A percentile compares a stretch with the other conserved stretches of the same genome.
phyloP scores from a whole-genome alignment of 768 basidiomycete species.

The Trichaptum fuscoviolaceum region DNA sequence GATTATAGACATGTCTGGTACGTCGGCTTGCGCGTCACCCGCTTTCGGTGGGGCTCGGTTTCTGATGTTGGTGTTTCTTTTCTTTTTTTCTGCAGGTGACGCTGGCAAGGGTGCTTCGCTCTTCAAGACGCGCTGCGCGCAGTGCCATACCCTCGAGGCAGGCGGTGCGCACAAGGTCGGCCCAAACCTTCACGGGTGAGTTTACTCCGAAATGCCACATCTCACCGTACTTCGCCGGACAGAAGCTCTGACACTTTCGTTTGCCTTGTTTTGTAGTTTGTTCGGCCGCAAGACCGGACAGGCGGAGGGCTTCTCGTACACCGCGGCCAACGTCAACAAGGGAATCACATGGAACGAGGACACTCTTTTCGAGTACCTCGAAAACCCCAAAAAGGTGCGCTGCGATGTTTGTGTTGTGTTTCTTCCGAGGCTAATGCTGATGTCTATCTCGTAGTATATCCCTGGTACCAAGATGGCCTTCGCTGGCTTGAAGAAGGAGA shows the following conservation, averaged over 20 bases:
- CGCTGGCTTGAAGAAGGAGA: slow-evolving; percentile 97
- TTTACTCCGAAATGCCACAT: slow-evolving; percentile 9
- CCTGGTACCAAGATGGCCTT: slow-evolving; percentile 99
- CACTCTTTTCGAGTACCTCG: slow-evolving; percentile 93
- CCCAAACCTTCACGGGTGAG: slow-evolving; percentile 91
- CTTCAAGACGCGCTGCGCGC: slow-evolving; percentile 94
- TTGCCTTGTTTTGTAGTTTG: slow-evolving; percentile 38
- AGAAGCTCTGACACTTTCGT: slow-evolving; percentile 6
- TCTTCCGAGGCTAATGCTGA: slow-evolving; percentile 9
- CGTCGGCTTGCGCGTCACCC: background rate
- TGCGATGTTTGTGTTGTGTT: slow-evolving; percentile 1
- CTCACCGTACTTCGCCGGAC: slow-evolving; percentile 1
- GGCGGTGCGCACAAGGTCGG: slow-evolving; percentile 86
- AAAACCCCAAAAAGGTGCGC: slow-evolving; percentile 94
- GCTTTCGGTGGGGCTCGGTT: background rate
- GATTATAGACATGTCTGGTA: background rate
- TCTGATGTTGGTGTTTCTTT: background rate
- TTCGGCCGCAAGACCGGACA: slow-evolving; percentile 87
- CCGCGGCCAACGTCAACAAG: slow-evolving; percentile 94
- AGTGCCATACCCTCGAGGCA: slow-evolving; percentile 85
- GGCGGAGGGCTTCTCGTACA: slow-evolving; percentile 84
- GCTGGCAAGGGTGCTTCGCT: slow-evolving; percentile 84
- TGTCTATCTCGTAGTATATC: slow-evolving; percentile 59
- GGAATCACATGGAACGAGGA: slow-evolving; percentile 79
- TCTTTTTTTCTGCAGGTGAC: slow-evolving; percentile 53